A percentile compares a stretch with the other conserved stretches of the same genome.
phyloP scores from a whole-genome alignment of 208 protist genomes.

The Trypanosoma melophagium region DNA sequence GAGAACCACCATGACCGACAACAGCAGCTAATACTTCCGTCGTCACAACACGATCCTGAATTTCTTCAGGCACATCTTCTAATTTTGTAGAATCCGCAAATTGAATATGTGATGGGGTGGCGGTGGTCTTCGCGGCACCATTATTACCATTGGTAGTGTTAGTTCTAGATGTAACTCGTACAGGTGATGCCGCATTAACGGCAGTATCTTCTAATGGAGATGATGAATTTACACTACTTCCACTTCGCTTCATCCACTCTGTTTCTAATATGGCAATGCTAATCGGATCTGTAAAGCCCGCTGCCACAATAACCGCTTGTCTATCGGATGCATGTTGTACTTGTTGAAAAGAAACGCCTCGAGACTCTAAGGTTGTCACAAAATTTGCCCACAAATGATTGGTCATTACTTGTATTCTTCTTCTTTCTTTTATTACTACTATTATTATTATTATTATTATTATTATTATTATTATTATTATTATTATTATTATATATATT shows the following conservation, averaged over 20 bases:
- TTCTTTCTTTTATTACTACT: neutral
- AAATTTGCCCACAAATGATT: conserved; percentile 59
- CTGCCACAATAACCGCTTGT: conserved; percentile 59
- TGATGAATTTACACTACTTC: neutral
- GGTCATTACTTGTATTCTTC: conserved; percentile 5
- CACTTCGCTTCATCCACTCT: conserved; percentile 62
- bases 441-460: neutral
- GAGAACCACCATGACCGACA: conserved; percentile 56
- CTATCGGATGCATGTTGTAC: conserved; percentile 70
- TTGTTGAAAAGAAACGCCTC: conserved; percentile 71
- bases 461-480: neutral
- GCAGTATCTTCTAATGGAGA: neutral
- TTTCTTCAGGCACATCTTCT: conserved; percentile 63
- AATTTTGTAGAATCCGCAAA: conserved; percentile 45
- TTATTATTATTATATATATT: neutral
- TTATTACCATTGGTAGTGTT: neutral
- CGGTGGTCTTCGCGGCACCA: neutral
- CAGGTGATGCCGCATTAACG: neutral
- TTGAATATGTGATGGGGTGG: neutral
- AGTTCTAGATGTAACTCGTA: neutral
- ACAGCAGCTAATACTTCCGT: conserved; percentile 64
- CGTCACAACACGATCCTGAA: conserved; percentile 76
- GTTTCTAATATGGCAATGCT: conserved; percentile 82
- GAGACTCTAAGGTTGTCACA: conserved; percentile 56
- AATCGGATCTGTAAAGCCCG: conserved; percentile 75